phyloP scores from a whole-genome alignment of 2,329 filamentous ascomycete genomes.

The Fusarium pininemorale region DNA sequence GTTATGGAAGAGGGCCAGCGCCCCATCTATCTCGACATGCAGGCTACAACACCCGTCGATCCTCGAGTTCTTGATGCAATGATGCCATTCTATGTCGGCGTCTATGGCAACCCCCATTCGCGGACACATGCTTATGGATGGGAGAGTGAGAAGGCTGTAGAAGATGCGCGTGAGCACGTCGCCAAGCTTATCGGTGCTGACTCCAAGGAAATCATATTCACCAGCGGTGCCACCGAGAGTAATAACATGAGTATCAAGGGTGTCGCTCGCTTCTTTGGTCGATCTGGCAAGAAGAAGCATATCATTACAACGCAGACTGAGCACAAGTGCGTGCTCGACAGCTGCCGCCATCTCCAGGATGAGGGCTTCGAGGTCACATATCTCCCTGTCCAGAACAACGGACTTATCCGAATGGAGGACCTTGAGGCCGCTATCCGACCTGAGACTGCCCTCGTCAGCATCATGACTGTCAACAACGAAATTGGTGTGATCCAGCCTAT shows the following conservation, averaged over 20 bases:
- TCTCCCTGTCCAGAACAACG: conserved; percentile 85
- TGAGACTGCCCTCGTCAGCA: conserved; percentile 90
- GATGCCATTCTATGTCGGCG: conserved; percentile 91
- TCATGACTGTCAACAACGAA: conserved; percentile 99
- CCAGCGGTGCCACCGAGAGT: conserved; percentile 95
- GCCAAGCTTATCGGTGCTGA: conserved; percentile 91
- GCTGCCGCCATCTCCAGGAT: conserved; percentile 94
- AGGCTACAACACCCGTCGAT: conserved; percentile 94
- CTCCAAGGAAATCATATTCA: conserved; percentile 98
- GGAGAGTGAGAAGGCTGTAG: conserved; percentile 95
- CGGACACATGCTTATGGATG: conserved; percentile 98
- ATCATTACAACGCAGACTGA: conserved; percentile 98
- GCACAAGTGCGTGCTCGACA: conserved; percentile 98
- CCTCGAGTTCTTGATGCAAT: conserved; percentile 95
- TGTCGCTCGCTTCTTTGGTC: conserved; percentile 93
- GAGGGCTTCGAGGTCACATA: conserved; percentile 99
- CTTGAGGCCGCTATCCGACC: conserved; percentile 89
- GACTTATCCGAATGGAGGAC: conserved; percentile 84
- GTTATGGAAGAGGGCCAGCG: conserved; percentile 92
- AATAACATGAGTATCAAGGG: conserved; percentile 99
- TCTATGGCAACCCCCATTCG: conserved; percentile 97
- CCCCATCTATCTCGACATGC: conserved; percentile 98
- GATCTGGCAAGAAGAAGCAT: conserved; percentile 95
- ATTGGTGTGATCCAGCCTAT: conserved; percentile 99
- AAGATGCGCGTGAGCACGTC: conserved; percentile 84